Evolutionary conservation across 1,284 basidiomycete species (phyloP).

Genomic region (Cyathus pygmaeus): DNA sequence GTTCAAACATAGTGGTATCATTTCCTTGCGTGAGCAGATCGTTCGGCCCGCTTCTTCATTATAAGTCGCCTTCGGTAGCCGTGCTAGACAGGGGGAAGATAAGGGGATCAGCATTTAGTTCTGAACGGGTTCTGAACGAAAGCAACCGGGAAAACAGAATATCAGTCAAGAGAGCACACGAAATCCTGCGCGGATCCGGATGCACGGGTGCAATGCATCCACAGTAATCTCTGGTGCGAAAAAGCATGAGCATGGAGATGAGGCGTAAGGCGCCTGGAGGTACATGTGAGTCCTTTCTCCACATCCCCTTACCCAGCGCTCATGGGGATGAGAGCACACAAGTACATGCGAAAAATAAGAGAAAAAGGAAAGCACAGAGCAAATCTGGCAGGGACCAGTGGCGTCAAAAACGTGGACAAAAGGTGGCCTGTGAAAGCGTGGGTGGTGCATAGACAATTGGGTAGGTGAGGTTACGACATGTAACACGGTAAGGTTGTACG

Average conservation of each 20-base stretch:
- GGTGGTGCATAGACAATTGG: too few relatives aligned
- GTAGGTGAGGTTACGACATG: too few relatives aligned
- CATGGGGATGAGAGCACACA: not conserved
- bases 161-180: not conserved
- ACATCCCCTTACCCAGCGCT: not conserved
- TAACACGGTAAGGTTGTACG: too few relatives aligned
- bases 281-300: not conserved
- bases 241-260: too few relatives aligned
- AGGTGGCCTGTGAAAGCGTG: too few relatives aligned
- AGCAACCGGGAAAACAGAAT: too few relatives aligned
- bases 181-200: not conserved
- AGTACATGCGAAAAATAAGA: not conserved
- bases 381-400: too few relatives aligned
- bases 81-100: conserved; percentile 57
- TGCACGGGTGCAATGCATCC: not conserved
- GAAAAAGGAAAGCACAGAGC: not conserved
- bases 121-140: not conserved
- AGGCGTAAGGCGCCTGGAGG: too few relatives aligned
- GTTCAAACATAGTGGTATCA: conserved; percentile 49
- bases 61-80: conserved; percentile 79
- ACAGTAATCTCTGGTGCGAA: not conserved
- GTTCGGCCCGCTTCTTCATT: conserved; percentile 75
- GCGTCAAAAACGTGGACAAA: too few relatives aligned
- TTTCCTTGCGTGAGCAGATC: conserved; percentile 68
- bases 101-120: not conserved